Base-by-base conservation (phyloP, 192 early-diverging fungal genomes). In the Paraglomus occultum region DNA sequence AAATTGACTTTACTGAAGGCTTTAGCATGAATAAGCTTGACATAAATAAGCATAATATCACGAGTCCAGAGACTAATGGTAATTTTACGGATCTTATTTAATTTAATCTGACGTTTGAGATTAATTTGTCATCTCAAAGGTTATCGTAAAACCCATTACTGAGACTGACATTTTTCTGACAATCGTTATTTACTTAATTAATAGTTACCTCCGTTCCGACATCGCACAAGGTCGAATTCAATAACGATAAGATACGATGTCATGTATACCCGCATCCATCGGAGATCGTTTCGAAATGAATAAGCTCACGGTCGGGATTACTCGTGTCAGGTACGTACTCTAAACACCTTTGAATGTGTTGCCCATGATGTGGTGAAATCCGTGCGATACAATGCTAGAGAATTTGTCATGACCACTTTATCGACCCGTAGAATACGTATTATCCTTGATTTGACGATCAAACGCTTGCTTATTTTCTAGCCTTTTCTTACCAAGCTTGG, bases 211-310 rank as follows among this genome's bases (percentile, higher is more conserved):
- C 69, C 89, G 97, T 20, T 96, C 97, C 49, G 97, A 99, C 81
- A 99, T 96, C n/a, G 96, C 97, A 40, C 97, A 99, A 84, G 97
- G 97, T 98, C 53, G 97, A 99, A 75, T 96, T 92, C 83, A 99
- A 99, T 86, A 96, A 93, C 79, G 91, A 92, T 59, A 90, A 91
- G n/a, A n/a, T n/a, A n/a, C n/a, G 71, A 94, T 99, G 90, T 96
- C 97, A 17, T 99, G 98, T 80, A 96, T 96, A 42, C 96, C 95
- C 55, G 96, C 97, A 47, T 92, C 91, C 70, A 91, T 99, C 43
- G 97, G 97, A 75, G 94, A 64, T 94, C 94, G 39, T 98, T 99
- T 89, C 88, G 97, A 76, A 99, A 99, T 74, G 97, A 77, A 99
- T 99, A 65, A 93, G 94, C 22, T 96, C 97, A 44, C 88, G 96